A percentile compares a stretch with the other conserved stretches of the same genome.
These are phyloP conservation scores for Xylaria sp. DNA, from an alignment of 495 filamentous ascomycete species.

Conservation along the genomic window DNA sequence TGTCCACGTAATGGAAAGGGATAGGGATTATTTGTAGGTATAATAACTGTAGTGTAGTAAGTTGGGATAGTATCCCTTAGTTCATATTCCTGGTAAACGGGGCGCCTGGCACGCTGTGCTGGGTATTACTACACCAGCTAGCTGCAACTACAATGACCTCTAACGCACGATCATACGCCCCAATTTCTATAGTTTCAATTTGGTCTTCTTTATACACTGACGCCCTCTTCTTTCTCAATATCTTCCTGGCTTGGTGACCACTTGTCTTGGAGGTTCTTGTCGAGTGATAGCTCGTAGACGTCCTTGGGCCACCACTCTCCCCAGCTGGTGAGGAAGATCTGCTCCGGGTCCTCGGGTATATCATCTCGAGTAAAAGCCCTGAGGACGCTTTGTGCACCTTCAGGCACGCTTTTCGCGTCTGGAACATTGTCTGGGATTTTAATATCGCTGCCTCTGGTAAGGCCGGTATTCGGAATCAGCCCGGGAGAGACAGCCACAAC, in stretches of 20 bases:
- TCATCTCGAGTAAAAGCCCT: conserved; percentile 50
- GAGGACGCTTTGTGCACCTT: conserved; percentile 51
- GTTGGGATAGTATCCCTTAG: background rate
- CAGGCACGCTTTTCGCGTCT: conserved; percentile 48
- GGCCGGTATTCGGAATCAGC: conserved; percentile 47
- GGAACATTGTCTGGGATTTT: conserved; percentile 33
- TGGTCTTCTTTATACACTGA: conserved; percentile 9
- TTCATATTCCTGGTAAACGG: background rate
- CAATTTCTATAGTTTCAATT: background rate
- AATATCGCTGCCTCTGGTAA: conserved; percentile 33
- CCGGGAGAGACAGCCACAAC: conserved; percentile 57
- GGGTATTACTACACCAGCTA: background rate
- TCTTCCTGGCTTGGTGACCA: conserved; percentile 52
- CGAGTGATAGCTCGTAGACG: conserved; percentile 42
- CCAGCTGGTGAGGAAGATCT: conserved; percentile 56
- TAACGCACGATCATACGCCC: background rate
- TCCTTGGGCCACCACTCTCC: conserved; percentile 58
- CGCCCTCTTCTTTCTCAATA: conserved; percentile 51
- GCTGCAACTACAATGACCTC: background rate
- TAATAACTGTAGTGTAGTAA: background rate
- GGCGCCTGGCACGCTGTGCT: no score
- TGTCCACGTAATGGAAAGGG: no score
- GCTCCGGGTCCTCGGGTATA: conserved; percentile 53
- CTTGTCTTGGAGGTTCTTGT: conserved; percentile 52
- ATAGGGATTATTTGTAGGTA: no score